phyloP scores from a whole-genome alignment of 108 stramenopile species.

The Cyclotella atomus region DNA sequence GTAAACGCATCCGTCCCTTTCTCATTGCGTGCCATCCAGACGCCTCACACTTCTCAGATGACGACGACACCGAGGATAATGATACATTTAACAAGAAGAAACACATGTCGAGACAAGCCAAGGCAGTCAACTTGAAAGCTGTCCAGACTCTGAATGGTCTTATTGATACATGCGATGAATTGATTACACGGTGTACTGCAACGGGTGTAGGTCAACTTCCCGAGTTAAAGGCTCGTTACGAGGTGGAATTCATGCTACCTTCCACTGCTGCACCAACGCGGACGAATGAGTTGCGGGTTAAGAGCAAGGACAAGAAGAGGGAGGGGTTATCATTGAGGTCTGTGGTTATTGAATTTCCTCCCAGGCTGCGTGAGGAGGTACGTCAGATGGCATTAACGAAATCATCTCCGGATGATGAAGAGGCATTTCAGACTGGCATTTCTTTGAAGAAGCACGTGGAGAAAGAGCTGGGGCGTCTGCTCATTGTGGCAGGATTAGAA shows the following conservation, averaged over 20 bases:
- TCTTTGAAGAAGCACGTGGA: conserved; percentile 16
- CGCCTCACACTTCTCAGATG: conserved; percentile 14
- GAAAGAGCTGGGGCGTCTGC: conserved; percentile 60
- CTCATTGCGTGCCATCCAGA: conserved; percentile 85
- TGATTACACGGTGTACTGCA: conserved; percentile 20
- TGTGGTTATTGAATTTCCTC: conserved; percentile 33
- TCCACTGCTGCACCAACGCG: too few relatives aligned
- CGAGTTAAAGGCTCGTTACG: not conserved
- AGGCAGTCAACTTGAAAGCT: conserved; percentile 69
- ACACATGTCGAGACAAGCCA: conserved; percentile 47
- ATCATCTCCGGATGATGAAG: not conserved
- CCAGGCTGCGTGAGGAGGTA: conserved; percentile 20
- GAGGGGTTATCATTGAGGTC: conserved; percentile 13
- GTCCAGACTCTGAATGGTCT: conserved; percentile 82
- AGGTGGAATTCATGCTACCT: not conserved
- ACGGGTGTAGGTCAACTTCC: not conserved
- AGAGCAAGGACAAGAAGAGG: not conserved
- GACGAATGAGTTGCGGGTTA: not conserved
- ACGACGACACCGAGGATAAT: not conserved
- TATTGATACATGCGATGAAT: conserved; percentile 60
- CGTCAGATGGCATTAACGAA: conserved; percentile 18
- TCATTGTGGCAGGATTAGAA: conserved; percentile 72
- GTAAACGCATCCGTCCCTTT: conserved; percentile 76
- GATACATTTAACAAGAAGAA: too few relatives aligned
- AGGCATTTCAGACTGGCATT: not conserved